Evolutionary conservation across 1,284 basidiomycete genomes (phyloP), one percentile per base, ranked within the genome.

Genomic region (Xerocomus tenax): DNA sequence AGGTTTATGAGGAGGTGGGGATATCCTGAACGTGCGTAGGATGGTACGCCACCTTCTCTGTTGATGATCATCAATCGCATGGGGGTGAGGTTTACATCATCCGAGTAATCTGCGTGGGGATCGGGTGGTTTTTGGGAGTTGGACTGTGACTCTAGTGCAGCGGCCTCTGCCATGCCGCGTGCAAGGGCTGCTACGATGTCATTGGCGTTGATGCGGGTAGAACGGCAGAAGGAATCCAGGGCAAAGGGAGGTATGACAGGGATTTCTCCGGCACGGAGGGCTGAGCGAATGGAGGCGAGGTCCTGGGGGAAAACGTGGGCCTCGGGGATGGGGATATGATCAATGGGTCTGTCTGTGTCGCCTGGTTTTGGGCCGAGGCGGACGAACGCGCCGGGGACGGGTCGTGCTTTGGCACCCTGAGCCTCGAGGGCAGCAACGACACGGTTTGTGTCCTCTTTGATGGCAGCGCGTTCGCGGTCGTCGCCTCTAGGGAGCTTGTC

Each of bases 1-100:
- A 98, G 77, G 66, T 99, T 99, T 76, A 99, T 87, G 54, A 95
- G 82, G 32, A 99, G 81, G 72, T 99, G 96, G 15, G 96, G 96
- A 58, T 91, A 80, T 40, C 96, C 96, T 15, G 79, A 81, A 19
- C 96, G 89, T 32, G 96, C 96, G 64, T 98, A 98, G 0, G 94
- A 98, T 10, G 96, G 96, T 3, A 98, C 87, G 28, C 96, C 96
- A 18, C 96, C 96, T 70, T 97, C 91, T 18, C 88, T 83, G 67
- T 94, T 97, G 69, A 99, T 98, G 65, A 98, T 87, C 85, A 99
- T 94, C 54, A 99, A 79, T 19, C 96, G 87, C 52, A 96, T 72
- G 1, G 96, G 93, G 5, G 89, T 91, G 51, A 95, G 76, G 67
- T 94, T 87, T 19, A 91, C 72, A 29, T 80, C 74, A 28, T 69